These are phyloP conservation scores for Pythium sp. DNA, from an alignment of 352 stramenopile species.

Conservation along the genomic window DNA sequence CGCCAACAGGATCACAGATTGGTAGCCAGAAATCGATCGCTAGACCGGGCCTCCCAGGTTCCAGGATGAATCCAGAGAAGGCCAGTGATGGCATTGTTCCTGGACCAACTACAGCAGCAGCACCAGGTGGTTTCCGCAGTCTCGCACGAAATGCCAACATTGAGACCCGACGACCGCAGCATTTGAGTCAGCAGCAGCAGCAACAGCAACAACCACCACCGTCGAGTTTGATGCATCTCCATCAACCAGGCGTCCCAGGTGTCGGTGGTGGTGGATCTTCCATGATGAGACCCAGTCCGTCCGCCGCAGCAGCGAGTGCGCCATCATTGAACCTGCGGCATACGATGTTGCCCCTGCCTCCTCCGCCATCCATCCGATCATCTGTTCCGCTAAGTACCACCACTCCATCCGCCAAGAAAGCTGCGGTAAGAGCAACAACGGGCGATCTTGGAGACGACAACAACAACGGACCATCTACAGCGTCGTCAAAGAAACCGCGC, in stretches of 20 bases:
- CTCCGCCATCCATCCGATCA: not conserved
- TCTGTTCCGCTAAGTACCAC: not conserved
- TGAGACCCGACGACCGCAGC: constrained; percentile 34
- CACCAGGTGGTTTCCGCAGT: constrained; percentile 29
- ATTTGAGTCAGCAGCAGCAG: constrained; percentile 1
- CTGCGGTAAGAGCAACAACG: not conserved
- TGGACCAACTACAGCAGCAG: not conserved
- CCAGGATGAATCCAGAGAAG: constrained; percentile 9
- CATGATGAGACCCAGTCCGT: constrained; percentile 3
- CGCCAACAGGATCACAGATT: not conserved
- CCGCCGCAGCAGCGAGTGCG: not conserved
- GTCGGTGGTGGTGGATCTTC: not conserved
- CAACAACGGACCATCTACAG: constrained; percentile 17
- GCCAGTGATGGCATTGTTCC: not conserved
- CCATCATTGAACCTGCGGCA: constrained; percentile 8
- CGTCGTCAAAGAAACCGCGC: constrained; percentile 26
- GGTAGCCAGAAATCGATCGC: constrained; percentile 9
- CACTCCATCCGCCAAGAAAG: constrained; percentile 1
- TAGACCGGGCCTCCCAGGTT: not conserved
- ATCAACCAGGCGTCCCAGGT: not conserved
- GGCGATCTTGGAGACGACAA: constrained; percentile 17
- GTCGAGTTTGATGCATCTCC: constrained; percentile 1
- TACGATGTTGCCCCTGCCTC: not conserved
- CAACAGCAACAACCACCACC: not conserved
- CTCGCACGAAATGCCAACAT: constrained; percentile 35